A percentile compares a stretch with the other conserved stretches of the same genome.
Conservation (phyloP, 148 eudicot genomes). For the Diospyros lotus region DNA sequence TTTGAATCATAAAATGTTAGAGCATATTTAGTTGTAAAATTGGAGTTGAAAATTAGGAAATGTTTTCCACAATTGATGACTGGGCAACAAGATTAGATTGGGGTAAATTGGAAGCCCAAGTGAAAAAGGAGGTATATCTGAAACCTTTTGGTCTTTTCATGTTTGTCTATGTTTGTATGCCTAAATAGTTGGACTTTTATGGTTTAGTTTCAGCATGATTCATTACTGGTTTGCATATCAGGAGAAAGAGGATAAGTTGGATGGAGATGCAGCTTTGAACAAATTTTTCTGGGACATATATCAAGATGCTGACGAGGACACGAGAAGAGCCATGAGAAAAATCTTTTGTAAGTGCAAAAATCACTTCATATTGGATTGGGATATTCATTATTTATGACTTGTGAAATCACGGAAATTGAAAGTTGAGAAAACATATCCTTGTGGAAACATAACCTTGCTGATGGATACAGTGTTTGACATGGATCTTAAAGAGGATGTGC, state of each 20-base stretch:
- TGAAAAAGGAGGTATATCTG: conserved; percentile 25
- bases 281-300: conserved; percentile 57
- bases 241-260: conserved; percentile 37
- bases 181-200: neutral
- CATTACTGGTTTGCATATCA: conserved; percentile 6
- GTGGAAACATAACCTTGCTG: no score
- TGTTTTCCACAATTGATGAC: no score
- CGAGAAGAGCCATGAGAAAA: conserved; percentile 63
- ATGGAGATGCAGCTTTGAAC: conserved; percentile 71
- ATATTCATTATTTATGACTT: no score
- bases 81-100: no score
- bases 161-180: neutral
- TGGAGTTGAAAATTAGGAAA: no score
- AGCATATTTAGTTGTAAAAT: no score
- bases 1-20: no score
- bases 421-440: no score
- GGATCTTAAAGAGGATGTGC: conserved; percentile 85
- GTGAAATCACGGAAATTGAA: no score
- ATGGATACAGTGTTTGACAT: conserved; percentile 82
- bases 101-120: conserved; percentile 28
- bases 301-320: conserved; percentile 56
- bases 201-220: neutral
- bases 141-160: conserved; percentile 1
- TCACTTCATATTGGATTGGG: no score
- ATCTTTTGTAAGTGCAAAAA: conserved; percentile 72